Percentiles rank a stretch among this genome's conserved stretches.
Evolutionary conservation across 1,139 yeast species (phyloP).

Genomic region (Candida sp.): DNA sequence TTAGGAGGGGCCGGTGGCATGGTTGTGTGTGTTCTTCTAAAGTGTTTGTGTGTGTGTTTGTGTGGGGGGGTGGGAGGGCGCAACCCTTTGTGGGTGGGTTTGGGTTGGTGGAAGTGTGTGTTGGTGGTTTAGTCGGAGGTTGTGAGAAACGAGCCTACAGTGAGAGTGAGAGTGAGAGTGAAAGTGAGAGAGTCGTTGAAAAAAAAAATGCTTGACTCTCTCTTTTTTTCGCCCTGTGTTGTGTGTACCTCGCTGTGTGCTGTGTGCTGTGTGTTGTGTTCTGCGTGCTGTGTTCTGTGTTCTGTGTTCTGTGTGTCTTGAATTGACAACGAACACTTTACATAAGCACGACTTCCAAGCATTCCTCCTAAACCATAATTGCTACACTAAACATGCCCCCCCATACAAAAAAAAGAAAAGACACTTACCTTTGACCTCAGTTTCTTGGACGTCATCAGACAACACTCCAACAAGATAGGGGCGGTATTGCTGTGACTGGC

Average conservation of each 20-base stretch:
- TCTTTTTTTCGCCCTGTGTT: not conserved
- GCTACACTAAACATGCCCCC: not conserved
- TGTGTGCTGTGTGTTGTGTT: too few species aligned
- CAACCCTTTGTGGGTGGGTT: not conserved
- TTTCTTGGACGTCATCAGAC: not conserved
- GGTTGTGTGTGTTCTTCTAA: too few species aligned
- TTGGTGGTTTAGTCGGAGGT: not conserved
- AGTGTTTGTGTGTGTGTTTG: not conserved
- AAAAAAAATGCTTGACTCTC: not conserved
- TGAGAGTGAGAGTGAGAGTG: not conserved
- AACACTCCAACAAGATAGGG: not conserved
- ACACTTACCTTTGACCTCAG: not conserved
- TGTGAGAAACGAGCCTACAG: not conserved
- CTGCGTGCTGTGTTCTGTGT: not conserved
- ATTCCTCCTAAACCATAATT: not conserved
- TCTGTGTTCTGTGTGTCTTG: not conserved
- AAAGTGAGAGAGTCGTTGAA: too few species aligned
- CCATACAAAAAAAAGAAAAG: too few species aligned
- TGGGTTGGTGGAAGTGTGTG: not conserved
- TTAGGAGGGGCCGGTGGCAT: constrained; percentile 47
- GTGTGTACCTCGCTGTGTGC: not conserved
- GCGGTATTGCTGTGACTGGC: not conserved
- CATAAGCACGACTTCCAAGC: not conserved
- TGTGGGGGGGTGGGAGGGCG: not conserved
- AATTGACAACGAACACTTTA: not conserved